Evolutionary conservation across 192 early-diverging fungal species (phyloP).

Genomic region (Backusella australiensis): DNA sequence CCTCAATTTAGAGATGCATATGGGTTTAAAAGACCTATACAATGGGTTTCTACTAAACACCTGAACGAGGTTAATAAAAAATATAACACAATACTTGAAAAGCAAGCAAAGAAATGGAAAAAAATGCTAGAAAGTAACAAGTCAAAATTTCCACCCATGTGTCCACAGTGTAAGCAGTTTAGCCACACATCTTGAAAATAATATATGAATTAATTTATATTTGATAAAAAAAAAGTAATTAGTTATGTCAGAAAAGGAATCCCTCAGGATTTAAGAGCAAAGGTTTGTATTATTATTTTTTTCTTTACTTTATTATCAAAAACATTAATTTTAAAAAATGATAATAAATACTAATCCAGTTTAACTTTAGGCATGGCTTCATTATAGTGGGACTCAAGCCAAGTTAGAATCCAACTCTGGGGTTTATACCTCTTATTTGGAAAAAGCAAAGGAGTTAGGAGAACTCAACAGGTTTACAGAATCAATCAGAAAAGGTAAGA

Average conservation of each 20-base stretch:
- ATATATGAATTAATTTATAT: slow-evolving; percentile 35
- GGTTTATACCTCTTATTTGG: slow-evolving; percentile 52
- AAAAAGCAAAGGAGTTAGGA: slow-evolving; percentile 40
- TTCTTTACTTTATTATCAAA: neutral
- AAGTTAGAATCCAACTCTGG: slow-evolving; percentile 53
- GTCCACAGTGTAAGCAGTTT: slow-evolving; percentile 38
- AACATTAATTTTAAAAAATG: neutral
- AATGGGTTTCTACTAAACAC: slow-evolving; percentile 46
- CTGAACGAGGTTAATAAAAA: slow-evolving; percentile 46
- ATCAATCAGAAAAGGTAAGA: slow-evolving; percentile 59
- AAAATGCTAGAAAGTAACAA: slow-evolving; percentile 43
- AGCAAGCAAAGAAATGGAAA: slow-evolving; percentile 48
- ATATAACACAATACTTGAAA: slow-evolving; percentile 47
- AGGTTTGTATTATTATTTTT: slow-evolving; percentile 11
- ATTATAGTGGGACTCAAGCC: slow-evolving; percentile 68
- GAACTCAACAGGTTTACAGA: slow-evolving; percentile 64
- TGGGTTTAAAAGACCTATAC: slow-evolving; percentile 51
- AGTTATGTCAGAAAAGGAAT: slow-evolving; percentile 73
- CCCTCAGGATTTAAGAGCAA: slow-evolving; percentile 58
- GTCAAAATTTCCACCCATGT: slow-evolving; percentile 41
- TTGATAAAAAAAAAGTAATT: slow-evolving; percentile 45
- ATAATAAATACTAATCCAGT: neutral
- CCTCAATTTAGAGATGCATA: slow-evolving; percentile 51
- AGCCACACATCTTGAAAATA: neutral
- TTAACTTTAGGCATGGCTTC: slow-evolving; percentile 59